Conservation (phyloP, 2,329 filamentous ascomycete genomes). For the Cercospora sp. region DNA sequence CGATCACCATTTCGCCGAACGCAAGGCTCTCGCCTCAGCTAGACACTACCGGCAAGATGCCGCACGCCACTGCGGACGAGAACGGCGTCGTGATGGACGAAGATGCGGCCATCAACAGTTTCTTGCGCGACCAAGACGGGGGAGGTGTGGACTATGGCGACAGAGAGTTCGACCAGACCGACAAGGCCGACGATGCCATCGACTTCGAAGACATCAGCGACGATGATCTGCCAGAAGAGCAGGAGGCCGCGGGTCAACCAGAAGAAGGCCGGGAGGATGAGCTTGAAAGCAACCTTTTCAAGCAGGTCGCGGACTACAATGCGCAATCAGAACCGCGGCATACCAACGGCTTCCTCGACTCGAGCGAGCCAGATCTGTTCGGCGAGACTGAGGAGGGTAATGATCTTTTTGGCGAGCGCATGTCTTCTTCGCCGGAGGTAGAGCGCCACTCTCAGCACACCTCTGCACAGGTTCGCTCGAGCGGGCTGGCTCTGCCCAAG, state of each 20-base stretch:
- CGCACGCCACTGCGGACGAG: constrained; percentile 39
- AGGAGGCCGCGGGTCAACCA: constrained; percentile 46
- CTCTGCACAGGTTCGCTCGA: constrained; percentile 26
- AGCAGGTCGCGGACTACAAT: constrained; percentile 17
- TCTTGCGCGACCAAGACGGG: constrained; percentile 32
- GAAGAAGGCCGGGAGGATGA: constrained; percentile 24
- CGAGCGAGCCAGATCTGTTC: constrained; percentile 61
- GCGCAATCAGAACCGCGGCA: constrained; percentile 16
- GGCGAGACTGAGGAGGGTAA: constrained; percentile 56
- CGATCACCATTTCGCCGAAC: background rate
- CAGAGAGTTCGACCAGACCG: constrained; percentile 51
- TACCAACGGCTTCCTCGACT: constrained; percentile 28
- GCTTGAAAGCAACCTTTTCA: constrained; percentile 14
- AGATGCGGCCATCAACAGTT: constrained; percentile 34
- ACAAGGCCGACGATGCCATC: constrained; percentile 88
- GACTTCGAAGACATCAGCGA: constrained; percentile 92
- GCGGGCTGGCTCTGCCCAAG: constrained; percentile 38
- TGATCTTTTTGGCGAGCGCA: constrained; percentile 42
- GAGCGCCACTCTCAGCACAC: constrained; percentile 28
- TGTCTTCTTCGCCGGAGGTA: constrained; percentile 35
- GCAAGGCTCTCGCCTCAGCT: background rate
- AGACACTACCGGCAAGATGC: constrained; percentile 33
- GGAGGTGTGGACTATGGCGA: constrained; percentile 30
- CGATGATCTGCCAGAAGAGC: constrained; percentile 83
- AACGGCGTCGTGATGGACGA: constrained; percentile 26